phyloP scores from a whole-genome alignment of 129 eudicot species.

The Chrysanthemum lavandulifolium region DNA sequence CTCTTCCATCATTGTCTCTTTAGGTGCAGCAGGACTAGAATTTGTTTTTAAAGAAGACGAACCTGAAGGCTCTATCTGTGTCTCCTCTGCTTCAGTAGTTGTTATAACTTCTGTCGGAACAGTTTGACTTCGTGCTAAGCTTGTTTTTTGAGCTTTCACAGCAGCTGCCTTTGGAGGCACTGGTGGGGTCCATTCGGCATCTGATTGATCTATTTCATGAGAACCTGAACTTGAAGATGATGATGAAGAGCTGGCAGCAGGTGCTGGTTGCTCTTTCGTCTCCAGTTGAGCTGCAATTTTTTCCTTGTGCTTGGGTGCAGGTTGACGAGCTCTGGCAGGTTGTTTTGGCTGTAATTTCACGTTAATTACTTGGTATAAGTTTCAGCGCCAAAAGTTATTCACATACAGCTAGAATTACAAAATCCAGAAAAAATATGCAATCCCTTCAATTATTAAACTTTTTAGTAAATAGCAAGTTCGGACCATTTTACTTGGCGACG shows the following conservation, averaged over 20 bases:
- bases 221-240: conserved; percentile 38
- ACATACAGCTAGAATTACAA: background rate
- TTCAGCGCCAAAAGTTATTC: background rate
- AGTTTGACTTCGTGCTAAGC: conserved; percentile 21
- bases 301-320: conserved; percentile 40
- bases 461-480: too few species aligned
- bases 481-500: background rate
- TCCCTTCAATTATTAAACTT: background rate
- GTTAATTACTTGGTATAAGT: conserved; percentile 2
- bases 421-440: too few species aligned
- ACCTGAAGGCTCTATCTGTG: conserved; percentile 24
- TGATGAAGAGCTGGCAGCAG: conserved; percentile 44
- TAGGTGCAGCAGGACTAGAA: conserved; percentile 26
- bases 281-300: conserved; percentile 25
- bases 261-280: conserved; percentile 40
- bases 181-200: conserved; percentile 30
- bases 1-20: conserved; percentile 49
- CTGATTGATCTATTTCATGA: conserved; percentile 30
- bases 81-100: conserved; percentile 32
- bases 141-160: conserved; percentile 36
- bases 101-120: conserved; percentile 32
- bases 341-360: conserved; percentile 47
- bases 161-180: conserved; percentile 21
- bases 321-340: conserved; percentile 35
- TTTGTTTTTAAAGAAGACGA: conserved; percentile 32